Percentiles rank a stretch among this genome's conserved stretches.
phyloP scores from a whole-genome alignment of 495 filamentous ascomycete genomes.

The Tuber calosporum region DNA sequence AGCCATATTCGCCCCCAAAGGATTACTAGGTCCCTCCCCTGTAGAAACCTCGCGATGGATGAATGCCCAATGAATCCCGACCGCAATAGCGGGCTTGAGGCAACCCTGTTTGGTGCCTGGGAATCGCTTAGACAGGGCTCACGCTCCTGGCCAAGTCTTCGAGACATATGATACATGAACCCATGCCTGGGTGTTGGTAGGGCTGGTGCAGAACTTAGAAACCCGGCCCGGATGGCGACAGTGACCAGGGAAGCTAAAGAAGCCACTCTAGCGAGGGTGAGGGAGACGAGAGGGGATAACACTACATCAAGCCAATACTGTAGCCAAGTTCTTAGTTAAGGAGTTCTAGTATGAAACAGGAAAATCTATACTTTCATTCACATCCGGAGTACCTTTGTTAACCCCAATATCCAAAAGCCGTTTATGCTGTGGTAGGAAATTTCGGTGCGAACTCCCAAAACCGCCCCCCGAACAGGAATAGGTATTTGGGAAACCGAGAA shows the following conservation, averaged over 20 bases:
- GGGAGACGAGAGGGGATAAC: constrained; percentile 1
- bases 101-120: constrained; percentile 51
- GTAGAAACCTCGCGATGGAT: constrained; percentile 50
- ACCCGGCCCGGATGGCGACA: constrained; percentile 17
- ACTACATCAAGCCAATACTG: not conserved
- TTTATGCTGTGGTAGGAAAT: not conserved
- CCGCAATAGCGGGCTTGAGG: constrained; percentile 49
- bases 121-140: constrained; percentile 34
- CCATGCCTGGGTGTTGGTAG: constrained; percentile 21
- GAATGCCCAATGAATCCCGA: constrained; percentile 53
- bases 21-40: constrained; percentile 47
- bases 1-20: constrained; percentile 51
- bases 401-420: not conserved
- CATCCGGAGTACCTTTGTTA: not conserved
- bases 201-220: constrained; percentile 21
- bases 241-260: constrained; percentile 13
- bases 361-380: not conserved
- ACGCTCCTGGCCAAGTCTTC: not conserved
- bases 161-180: constrained; percentile 21
- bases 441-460: not conserved
- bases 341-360: not conserved
- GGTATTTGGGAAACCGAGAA: not conserved
- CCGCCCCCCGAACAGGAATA: not conserved
- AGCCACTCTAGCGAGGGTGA: constrained; percentile 9
- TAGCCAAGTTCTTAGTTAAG: not conserved